Base-by-base conservation (phyloP, 495 filamentous ascomycete species). In the Daldinia caldariorum region DNA sequence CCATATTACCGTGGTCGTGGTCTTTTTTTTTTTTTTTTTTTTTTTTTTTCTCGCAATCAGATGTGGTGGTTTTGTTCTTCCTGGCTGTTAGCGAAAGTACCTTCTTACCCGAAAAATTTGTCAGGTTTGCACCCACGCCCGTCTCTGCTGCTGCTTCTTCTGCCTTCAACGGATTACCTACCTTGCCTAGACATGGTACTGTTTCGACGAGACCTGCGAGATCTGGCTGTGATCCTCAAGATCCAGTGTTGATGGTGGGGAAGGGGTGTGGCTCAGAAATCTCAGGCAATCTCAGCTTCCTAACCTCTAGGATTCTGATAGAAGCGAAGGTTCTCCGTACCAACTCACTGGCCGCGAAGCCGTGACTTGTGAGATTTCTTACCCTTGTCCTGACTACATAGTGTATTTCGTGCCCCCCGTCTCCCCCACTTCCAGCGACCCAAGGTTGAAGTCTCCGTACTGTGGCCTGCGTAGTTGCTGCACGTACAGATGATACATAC, bases 371-470 rank as follows among this genome's bases (percentile, higher is more conserved):
- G 69, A 72, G 70, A 72, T 34, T 66, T 64, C 57, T 26, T 31
- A 70, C 71, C 71, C 70, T 72, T 68, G 70, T 66, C 59, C 47
- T 66, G 39, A 22, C 54, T 59, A 67, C 63, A 34, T 67, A 26
- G 26, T 26, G 26, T 26, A 67, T 63, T 63, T 71, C 38, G 53
- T 63, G n/a, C 63, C 71, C 53, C 49, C 66, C 70, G 66, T 70
- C 47, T 66, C 71, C 71, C 71, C 71, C 71, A 73, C 71, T 65
- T 63, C 62, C 38, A 60, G 63, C 38, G 62, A 69, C 71, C 70
- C 71, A 73, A 59, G 66, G 62, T 62, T 51, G 53, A 70, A 73
- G 66, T 70, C 66, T 67, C 71, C 71, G 66, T 73, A 73, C 43
- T 20, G 10, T 47, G 20, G 34, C 34, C 62, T 59, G 56, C 34